Evolutionary conservation across 768 basidiomycete genomes (phyloP).

Genomic region (Termitomyces sp.): DNA sequence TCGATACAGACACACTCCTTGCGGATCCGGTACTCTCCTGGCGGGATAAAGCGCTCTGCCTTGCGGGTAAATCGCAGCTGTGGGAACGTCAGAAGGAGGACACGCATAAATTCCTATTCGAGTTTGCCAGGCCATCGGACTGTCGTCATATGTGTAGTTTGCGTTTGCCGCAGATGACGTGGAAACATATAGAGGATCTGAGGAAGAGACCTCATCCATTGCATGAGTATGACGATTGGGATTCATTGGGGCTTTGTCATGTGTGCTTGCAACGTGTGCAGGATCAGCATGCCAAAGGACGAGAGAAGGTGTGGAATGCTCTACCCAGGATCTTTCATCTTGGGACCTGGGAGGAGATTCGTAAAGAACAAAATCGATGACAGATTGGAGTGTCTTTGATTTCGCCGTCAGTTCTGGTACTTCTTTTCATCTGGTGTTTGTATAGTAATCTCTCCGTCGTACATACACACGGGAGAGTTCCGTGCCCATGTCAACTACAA

Average conservation of each 20-base stretch:
- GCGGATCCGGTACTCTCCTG: constrained; percentile 34
- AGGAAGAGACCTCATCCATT: constrained; percentile 35
- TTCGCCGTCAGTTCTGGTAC: too few relatives aligned
- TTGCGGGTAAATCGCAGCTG: constrained; percentile 36
- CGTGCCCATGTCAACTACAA: too few relatives aligned
- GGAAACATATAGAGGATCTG: constrained; percentile 30
- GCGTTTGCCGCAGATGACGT: constrained; percentile 24
- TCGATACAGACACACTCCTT: constrained; percentile 31
- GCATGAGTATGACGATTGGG: constrained; percentile 34
- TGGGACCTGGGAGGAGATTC: constrained; percentile 35
- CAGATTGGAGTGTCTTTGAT: too few relatives aligned
- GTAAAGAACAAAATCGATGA: constrained; percentile 20
- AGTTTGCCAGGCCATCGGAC: constrained; percentile 28
- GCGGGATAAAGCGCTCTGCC: constrained; percentile 38
- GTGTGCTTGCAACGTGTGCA: constrained; percentile 29
- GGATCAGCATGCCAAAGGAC: constrained; percentile 28
- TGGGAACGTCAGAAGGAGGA: constrained; percentile 37
- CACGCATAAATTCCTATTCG: constrained; percentile 35
- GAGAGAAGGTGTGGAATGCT: constrained; percentile 36
- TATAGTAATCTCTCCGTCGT: too few relatives aligned
- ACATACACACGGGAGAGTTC: too few relatives aligned
- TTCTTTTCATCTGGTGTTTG: too few relatives aligned
- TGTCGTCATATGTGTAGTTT: constrained; percentile 27
- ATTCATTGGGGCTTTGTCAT: constrained; percentile 27
- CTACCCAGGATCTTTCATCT: constrained; percentile 35